These are phyloP conservation scores for Phytopythium vexans DNA, from an alignment of 352 stramenopile genomes.

Conservation along the genomic window DNA sequence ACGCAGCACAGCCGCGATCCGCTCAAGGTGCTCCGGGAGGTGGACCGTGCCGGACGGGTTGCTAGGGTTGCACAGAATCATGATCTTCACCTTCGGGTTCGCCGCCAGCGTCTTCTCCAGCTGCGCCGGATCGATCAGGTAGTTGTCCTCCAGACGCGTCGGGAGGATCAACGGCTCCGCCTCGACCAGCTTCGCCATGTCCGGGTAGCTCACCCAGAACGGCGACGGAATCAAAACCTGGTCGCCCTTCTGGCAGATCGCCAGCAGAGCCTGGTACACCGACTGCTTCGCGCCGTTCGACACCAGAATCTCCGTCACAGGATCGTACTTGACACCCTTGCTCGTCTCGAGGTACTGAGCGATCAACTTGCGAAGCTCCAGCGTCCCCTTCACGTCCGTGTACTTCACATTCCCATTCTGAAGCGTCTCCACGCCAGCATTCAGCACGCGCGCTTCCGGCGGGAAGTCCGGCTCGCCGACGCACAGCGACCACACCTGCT, in stretches of 20 bases:
- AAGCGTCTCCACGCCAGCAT: slow-evolving; percentile 79
- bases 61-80: slow-evolving; percentile 97
- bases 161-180: slow-evolving; percentile 91
- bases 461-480: no score
- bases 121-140: slow-evolving; percentile 84
- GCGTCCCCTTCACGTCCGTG: slow-evolving; percentile 92
- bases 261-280: slow-evolving; percentile 92
- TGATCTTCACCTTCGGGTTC: slow-evolving; percentile 71
- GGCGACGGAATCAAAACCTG: slow-evolving; percentile 95
- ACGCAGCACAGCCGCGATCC: no score
- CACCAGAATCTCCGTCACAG: slow-evolving; percentile 92
- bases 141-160: slow-evolving; percentile 88
- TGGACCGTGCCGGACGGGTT: slow-evolving; percentile 93
- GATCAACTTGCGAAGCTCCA: slow-evolving; percentile 88
- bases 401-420: slow-evolving; percentile 90
- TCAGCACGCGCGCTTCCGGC: no score
- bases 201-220: slow-evolving; percentile 97
- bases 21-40: no score
- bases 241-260: slow-evolving; percentile 89
- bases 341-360: slow-evolving; percentile 84
- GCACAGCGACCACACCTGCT: no score
- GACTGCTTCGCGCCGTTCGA: slow-evolving; percentile 96
- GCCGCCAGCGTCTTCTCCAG: slow-evolving; percentile 73
- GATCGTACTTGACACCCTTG: slow-evolving; percentile 91
- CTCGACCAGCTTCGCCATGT: slow-evolving; percentile 93